Conservation (phyloP, 1,284 basidiomycete species). For the Trametes sp. region DNA sequence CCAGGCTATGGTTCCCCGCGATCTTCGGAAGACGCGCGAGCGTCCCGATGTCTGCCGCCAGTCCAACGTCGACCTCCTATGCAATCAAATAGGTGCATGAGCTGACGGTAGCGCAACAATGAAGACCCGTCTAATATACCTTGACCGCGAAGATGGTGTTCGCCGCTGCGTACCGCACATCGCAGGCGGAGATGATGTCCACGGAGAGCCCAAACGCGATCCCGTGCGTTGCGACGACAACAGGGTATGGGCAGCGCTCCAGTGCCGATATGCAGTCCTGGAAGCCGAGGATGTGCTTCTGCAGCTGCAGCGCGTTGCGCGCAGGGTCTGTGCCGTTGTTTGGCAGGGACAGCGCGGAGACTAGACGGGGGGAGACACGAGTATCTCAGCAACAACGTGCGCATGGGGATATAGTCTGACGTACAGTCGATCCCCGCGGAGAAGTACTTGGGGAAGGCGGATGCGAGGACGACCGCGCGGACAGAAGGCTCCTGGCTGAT, state of each 20-base stretch:
- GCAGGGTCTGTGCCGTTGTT: slow-evolving; percentile 53
- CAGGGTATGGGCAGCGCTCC: slow-evolving; percentile 80
- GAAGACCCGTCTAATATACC: slow-evolving; percentile 47
- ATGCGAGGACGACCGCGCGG: slow-evolving; percentile 77
- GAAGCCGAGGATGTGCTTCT: slow-evolving; percentile 66
- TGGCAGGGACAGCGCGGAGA: slow-evolving; percentile 42
- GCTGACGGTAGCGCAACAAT: background rate
- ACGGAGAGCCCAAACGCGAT: slow-evolving; percentile 78
- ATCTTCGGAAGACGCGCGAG: slow-evolving; percentile 88
- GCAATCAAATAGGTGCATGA: background rate
- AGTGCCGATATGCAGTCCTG: slow-evolving; percentile 78
- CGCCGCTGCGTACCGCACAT: slow-evolving; percentile 79
- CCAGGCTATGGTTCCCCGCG: slow-evolving; percentile 81
- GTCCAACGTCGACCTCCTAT: slow-evolving; percentile 90
- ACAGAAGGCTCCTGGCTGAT: slow-evolving; percentile 65
- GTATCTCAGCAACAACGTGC: slow-evolving; percentile 8
- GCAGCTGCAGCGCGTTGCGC: slow-evolving; percentile 58
- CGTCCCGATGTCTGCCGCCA: slow-evolving; percentile 92
- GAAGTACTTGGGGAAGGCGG: slow-evolving; percentile 74
- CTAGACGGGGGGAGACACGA: background rate
- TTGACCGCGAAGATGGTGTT: slow-evolving; percentile 80
- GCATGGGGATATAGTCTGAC: slow-evolving; percentile 32
- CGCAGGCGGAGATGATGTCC: slow-evolving; percentile 83
- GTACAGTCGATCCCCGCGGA: slow-evolving; percentile 84
- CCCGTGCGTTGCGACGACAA: slow-evolving; percentile 87